phyloP scores from a whole-genome alignment of 345 rosid species.

The Citrus medica region DNA sequence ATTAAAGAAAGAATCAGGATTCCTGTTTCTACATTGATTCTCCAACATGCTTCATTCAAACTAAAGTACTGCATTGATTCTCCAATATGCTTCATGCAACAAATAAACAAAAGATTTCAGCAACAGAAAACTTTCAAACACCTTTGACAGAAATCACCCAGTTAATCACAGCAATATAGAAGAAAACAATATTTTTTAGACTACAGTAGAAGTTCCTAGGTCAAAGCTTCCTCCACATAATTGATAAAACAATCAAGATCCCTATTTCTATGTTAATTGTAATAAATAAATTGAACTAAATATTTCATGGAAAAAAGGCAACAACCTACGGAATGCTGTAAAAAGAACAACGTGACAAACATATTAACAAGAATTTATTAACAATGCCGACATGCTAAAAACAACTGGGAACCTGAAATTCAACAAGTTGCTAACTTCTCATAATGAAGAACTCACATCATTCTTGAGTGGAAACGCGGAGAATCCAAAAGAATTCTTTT shows the following conservation, averaged over 20 bases:
- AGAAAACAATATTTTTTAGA: not conserved
- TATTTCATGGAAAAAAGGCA: not conserved
- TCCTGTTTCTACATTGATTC: not conserved
- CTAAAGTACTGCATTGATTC: conserved; percentile 1
- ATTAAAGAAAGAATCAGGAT: not conserved
- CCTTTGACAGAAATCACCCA: not conserved
- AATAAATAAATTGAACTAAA: not conserved
- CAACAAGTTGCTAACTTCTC: not conserved
- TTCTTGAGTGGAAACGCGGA: not conserved
- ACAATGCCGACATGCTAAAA: not conserved
- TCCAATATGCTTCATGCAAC: not conserved
- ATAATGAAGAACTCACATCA: not conserved
- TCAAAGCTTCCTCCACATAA: not conserved
- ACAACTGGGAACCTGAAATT: not conserved
- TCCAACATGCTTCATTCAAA: not conserved
- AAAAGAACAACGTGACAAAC: not conserved
- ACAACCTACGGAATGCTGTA: not conserved
- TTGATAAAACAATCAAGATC: not conserved
- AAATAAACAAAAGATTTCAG: not conserved
- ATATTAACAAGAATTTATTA: not conserved
- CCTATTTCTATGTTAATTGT: not conserved
- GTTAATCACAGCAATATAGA: not conserved
- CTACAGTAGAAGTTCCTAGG: too few relatives aligned
- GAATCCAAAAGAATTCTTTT: not conserved
- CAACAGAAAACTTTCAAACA: not conserved